phyloP scores from a whole-genome alignment of 495 filamentous ascomycete genomes.

The Penicillium manginii region DNA sequence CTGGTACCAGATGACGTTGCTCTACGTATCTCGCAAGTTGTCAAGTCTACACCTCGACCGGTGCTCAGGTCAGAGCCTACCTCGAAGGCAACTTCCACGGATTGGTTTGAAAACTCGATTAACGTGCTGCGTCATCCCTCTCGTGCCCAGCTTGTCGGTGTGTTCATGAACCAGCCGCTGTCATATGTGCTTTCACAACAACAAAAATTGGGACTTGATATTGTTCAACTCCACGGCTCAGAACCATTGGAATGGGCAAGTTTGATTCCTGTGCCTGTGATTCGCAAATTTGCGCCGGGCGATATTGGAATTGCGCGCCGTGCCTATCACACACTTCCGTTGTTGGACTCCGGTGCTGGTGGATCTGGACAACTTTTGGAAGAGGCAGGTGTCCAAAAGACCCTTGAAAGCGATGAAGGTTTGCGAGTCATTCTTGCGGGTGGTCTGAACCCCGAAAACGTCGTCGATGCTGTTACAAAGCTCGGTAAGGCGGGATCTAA shows the following conservation, averaged over 20 bases:
- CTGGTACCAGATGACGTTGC: constrained; percentile 77
- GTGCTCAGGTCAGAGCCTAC: constrained; percentile 30
- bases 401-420: constrained; percentile 63
- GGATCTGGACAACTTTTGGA: constrained; percentile 80
- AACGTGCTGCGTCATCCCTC: constrained; percentile 54
- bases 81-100: constrained; percentile 44
- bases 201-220: constrained; percentile 75
- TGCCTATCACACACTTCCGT: constrained; percentile 80
- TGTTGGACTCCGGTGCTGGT: constrained; percentile 85
- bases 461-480: constrained; percentile 61
- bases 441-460: constrained; percentile 77
- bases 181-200: constrained; percentile 78
- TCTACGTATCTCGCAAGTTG: constrained; percentile 73
- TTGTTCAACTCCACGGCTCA: constrained; percentile 88
- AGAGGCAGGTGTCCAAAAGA: constrained; percentile 60
- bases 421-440: constrained; percentile 80
- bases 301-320: constrained; percentile 70
- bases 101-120: constrained; percentile 67
- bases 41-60: constrained; percentile 62
- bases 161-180: constrained; percentile 90
- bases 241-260: constrained; percentile 92
- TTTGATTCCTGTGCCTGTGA: constrained; percentile 86
- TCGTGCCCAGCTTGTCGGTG: constrained; percentile 83
- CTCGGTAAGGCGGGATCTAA: constrained; percentile 58
- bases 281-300: constrained; percentile 75